Base-by-base conservation (phyloP, 1,284 basidiomycete genomes). In the Cryptococcus depauperatus region DNA sequence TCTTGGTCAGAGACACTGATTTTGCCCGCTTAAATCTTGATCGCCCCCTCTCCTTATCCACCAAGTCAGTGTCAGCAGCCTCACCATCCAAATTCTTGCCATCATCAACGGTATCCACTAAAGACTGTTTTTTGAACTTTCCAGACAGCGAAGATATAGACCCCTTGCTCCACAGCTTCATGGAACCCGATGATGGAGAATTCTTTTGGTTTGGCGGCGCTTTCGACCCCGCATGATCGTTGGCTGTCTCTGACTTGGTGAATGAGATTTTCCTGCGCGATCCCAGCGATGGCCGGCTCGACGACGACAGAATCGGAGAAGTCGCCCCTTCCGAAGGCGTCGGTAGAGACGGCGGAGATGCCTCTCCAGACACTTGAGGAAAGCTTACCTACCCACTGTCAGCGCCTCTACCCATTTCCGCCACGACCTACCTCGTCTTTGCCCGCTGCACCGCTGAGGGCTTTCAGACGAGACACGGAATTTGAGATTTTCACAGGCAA, bases 361-460 rank as follows among this genome's bases (percentile, higher is more conserved):
- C n/a, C n/a, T n/a, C n/a, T n/a, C n/a, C n/a, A n/a, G n/a, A n/a
- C n/a, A n/a, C n/a, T n/a, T n/a, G n/a, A n/a, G n/a, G n/a, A n/a
- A n/a, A n/a, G n/a, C n/a, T n/a, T n/a, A n/a, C n/a, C n/a, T n/a
- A n/a, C n/a, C n/a, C n/a, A n/a, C n/a, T n/a, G n/a, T n/a, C n/a
- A n/a, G n/a, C n/a, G n/a, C n/a, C n/a, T n/a, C n/a, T n/a, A n/a
- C n/a, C n/a, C n/a, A n/a, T n/a, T n/a, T n/a, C n/a, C n/a, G n/a
- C n/a, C n/a, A n/a, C n/a, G n/a, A 54, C 64, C 53, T 43, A 68
- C 68, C 64, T 70, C 68, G 56, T 68, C 67, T 59, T 66, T 64
- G 50, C 55, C 58, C 46, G 65, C 65, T 38, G 50, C 47, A 29
- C 68, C 62, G n/a, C 63, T 65, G 43, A 69, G 66, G 38, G 66